phyloP scores from a whole-genome alignment of 768 basidiomycete species.

The Chiua virens region DNA sequence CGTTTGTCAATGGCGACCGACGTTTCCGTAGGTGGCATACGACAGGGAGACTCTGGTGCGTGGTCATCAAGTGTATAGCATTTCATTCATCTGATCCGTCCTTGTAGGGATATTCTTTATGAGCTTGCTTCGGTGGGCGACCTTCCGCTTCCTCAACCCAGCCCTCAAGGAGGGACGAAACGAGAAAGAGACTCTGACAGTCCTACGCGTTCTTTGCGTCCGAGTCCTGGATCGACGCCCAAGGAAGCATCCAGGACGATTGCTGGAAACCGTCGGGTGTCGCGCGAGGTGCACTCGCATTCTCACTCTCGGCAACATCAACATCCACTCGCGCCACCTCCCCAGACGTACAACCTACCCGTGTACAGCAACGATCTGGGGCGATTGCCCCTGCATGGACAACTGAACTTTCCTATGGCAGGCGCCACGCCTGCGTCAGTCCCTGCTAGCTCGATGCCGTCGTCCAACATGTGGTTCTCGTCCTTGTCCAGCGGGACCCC shows the following conservation, averaged over 20 bases:
- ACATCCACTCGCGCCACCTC: conserved; percentile 6
- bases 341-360: conserved; percentile 41
- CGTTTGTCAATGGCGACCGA: not conserved
- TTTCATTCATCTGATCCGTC: too few relatives aligned
- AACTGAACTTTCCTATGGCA: conserved; percentile 13
- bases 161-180: conserved; percentile 53
- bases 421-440: not conserved
- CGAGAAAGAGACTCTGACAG: conserved; percentile 63
- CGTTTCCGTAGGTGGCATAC: conserved; percentile 42
- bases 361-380: conserved; percentile 60
- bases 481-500: conserved; percentile 1
- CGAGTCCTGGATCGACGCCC: not conserved
- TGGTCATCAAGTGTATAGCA: not conserved
- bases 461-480: conserved; percentile 23
- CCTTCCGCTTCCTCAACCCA: conserved; percentile 60
- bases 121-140: conserved; percentile 73
- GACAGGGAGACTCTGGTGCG: conserved; percentile 50
- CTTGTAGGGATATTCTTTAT: conserved; percentile 65
- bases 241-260: conserved; percentile 27
- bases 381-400: conserved; percentile 46
- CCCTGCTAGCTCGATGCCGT: conserved; percentile 1
- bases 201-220: conserved; percentile 24
- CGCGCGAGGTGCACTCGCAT: conserved; percentile 21
- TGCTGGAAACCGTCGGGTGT: conserved; percentile 37
- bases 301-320: conserved; percentile 3